Base-by-base conservation (phyloP, 179 eudicot species). In the Vitellaria paradoxa region DNA sequence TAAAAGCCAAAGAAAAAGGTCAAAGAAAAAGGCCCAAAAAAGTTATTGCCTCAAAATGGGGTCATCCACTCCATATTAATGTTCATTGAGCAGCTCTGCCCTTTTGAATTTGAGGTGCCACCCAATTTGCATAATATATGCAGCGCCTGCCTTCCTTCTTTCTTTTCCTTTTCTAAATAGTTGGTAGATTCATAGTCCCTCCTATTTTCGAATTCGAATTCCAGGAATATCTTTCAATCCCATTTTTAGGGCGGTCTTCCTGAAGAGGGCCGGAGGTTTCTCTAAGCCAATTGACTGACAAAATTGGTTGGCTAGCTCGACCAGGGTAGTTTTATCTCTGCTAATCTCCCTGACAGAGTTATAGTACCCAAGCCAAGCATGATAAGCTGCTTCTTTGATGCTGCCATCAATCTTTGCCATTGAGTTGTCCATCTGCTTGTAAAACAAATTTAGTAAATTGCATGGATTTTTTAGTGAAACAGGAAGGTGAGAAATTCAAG, bases 361-460 rank as follows among this genome's bases (percentile, higher is more conserved):
- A 64, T 96, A 96, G 82, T 91, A 93, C 56, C 98, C 97, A 6
- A 96, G 94, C 97, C 99, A 96, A 65, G 94, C 94, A 85, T 93
- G 99, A 82, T 93, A 96, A 24, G 98, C 99, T 50, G 93, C 96
- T 85, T 96, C 98, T 82, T 91, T 96, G 40, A 90, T 80, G 72
- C 93, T 93, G 3, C 77, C 61, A 77, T 93, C 99, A 13, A 96
- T 83, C 87, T 87, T 89, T 61, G 82, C 82, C 97, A 96, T 74
- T 4, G 90, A 85, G 14, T 86, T 85, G 74, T 86, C 89, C 80
- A 96, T 81, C 99, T 96, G 92, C 84, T 86, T 68, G 23, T 61
- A n/a, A 6, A 55, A 30, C 46, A 52, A 72, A 65, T 62, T 63
- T 23, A 52, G 3, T 18, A 47, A 37, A 10, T 42, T 7, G 72